Percentiles rank a stretch among this genome's conserved stretches.
Conservation (phyloP, 1,284 basidiomycete species). For the Afroboletus lepidellus region DNA sequence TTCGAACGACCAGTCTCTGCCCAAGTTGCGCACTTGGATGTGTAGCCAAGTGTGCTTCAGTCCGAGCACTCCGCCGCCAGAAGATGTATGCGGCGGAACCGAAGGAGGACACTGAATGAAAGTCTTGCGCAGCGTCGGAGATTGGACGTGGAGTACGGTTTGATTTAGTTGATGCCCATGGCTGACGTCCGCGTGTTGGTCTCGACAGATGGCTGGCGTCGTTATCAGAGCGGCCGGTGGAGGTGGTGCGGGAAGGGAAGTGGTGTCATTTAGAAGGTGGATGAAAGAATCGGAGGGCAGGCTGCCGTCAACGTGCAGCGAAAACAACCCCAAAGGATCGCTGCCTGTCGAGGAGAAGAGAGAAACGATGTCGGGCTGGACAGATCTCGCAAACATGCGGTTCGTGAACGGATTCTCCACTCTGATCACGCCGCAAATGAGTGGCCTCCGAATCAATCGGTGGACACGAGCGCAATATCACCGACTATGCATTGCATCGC, state of each 20-base stretch:
- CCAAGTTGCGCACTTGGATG: conserved; percentile 69
- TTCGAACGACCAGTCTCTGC: conserved; percentile 73
- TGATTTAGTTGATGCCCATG: conserved; percentile 53
- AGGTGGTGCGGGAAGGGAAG: conserved; percentile 50
- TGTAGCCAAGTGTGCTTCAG: conserved; percentile 75
- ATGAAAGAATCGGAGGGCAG: conserved; percentile 66
- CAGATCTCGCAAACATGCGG: conserved; percentile 51
- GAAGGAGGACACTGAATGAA: conserved; percentile 63
- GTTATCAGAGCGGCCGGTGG: conserved; percentile 46
- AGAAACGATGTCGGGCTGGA: conserved; percentile 68
- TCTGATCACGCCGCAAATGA: conserved; percentile 21
- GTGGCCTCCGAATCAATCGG: conserved; percentile 12
- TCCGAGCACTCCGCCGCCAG: conserved; percentile 45
- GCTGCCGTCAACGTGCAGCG: conserved; percentile 45
- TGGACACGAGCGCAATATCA: background rate
- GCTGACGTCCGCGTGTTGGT: conserved; percentile 25
- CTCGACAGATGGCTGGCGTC: conserved; percentile 34
- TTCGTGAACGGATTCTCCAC: conserved; percentile 18
- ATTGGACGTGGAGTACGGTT: conserved; percentile 82
- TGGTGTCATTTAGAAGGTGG: conserved; percentile 60
- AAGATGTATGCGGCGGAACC: conserved; percentile 10
- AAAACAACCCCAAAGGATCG: conserved; percentile 62
- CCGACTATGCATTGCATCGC: conserved; percentile 3
- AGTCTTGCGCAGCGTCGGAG: conserved; percentile 65
- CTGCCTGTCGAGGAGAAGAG: conserved; percentile 78